Evolutionary conservation across 2,329 filamentous ascomycete species (phyloP), one percentile per base, ranked within the genome.

Genomic region (Cladosporium sp.): DNA sequence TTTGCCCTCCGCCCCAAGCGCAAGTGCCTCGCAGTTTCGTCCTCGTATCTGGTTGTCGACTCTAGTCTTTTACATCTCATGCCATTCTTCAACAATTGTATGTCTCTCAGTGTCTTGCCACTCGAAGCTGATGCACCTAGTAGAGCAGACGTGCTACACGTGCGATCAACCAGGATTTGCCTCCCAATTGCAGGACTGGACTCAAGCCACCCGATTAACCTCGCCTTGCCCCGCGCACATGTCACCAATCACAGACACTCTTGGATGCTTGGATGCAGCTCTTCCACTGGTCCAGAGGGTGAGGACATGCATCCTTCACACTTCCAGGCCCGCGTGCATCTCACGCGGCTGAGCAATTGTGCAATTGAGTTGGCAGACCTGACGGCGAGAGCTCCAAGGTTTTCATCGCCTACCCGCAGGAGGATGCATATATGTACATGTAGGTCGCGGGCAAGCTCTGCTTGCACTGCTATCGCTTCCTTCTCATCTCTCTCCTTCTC

Each of bases 341-440:
- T 61, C 58, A 61, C 58, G 58, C 32, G 58, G 58, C 26, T 61
- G 58, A 32, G 51, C 16, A 21, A 32, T n/a, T 61, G 58, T 21
- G 51, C 16, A 21, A 32, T n/a, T 30, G 26, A 30, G 51, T 54
- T 54, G 51, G 26, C 7, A 54, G 51, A 21, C 39, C 39, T 30
- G 51, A 54, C 32, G 39, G 39, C 39, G 39, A 46, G 39, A 46
- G 39, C 39, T 46, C 39, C 39, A 46, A 54, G 25, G 51, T 30
- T 54, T 28, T 32, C 28, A 11, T 28, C 51, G 16, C 51, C 26
- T 26, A 28, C 21, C 34, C 18, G 34, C 34, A n/a, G 16, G 5
- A 16, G 6, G n/a, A 32, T 28, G 16, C 30, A 32, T 30, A 30
- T 54, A 34, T 60, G 11, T 48, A 61, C 34, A 53, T 51, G 58